Conservation (phyloP, 2,329 filamentous ascomycete species). For the Colletotrichum siamense region DNA sequence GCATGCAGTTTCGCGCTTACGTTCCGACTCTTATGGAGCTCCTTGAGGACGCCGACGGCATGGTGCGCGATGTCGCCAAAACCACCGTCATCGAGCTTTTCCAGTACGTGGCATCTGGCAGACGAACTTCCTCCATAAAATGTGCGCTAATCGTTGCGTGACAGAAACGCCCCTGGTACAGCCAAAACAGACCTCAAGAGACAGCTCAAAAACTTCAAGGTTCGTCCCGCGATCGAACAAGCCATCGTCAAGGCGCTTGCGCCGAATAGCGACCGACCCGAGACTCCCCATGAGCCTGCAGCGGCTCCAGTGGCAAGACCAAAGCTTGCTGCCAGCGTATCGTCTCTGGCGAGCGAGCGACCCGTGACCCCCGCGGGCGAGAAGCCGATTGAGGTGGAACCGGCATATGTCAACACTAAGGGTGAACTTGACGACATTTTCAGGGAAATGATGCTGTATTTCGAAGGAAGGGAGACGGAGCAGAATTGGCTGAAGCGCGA, state of each 20-base stretch:
- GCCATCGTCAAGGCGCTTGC: constrained; percentile 80
- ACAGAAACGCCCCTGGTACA: constrained; percentile 73
- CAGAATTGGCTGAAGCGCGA: constrained; percentile 91
- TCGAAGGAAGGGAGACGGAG: constrained; percentile 89
- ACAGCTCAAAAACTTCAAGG: constrained; percentile 82
- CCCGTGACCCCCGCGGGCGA: constrained; percentile 69
- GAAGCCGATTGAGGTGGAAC: constrained; percentile 75
- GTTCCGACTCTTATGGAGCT: constrained; percentile 84
- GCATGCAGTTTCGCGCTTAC: constrained; percentile 81
- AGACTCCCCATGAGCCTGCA: constrained; percentile 44
- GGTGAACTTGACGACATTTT: constrained; percentile 90
- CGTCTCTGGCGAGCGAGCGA: constrained; percentile 54
- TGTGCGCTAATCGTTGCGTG: constrained; percentile 84
- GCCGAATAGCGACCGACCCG: constrained; percentile 49
- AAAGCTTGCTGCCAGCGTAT: constrained; percentile 56
- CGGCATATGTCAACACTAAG: constrained; percentile 81
- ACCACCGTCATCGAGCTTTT: constrained; percentile 86
- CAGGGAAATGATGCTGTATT: constrained; percentile 78
- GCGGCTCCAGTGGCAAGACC: constrained; percentile 45
- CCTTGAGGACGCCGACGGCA: constrained; percentile 88
- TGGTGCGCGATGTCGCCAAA: constrained; percentile 86
- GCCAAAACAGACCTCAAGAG: constrained; percentile 90
- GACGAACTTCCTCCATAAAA: not conserved
- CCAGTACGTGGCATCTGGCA: constrained; percentile 55
- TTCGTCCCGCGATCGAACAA: constrained; percentile 84